Evolutionary conservation across 805 yeast species (phyloP), one percentile per base, ranked within the genome.

Genomic region (Myxozyma lipomycoides): DNA sequence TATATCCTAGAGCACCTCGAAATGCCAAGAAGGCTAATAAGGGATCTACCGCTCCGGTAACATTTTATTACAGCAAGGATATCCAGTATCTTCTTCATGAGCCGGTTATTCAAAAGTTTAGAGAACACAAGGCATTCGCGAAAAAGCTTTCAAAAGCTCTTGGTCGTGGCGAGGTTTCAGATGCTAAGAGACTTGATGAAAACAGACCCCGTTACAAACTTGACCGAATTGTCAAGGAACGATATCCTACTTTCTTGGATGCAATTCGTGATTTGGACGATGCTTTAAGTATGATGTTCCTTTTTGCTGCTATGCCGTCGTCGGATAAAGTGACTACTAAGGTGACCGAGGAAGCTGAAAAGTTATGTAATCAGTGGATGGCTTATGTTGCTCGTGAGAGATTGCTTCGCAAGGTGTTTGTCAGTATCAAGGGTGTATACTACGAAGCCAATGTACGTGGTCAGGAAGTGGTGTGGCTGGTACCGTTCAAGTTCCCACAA

Each of bases 401-500:
- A 63, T 72, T 82, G 32, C 71, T 93, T 60, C 80, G 82, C 61
- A 93, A 91, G 68, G 96, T 89, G 15, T 93, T 93, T 72, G 97
- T 93, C 35, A 85, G 95, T 43, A 91, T 93, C 65, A 93, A 93
- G 70, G 98, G 98, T 73, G 95, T 91, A 17, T 93, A 93, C 70
- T 93, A 91, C 67, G 88, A 89, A 68, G 98, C 96, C 30, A 78
- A 68, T 55, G 81, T 93, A 42, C 82, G 78, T 68, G 98, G 98
- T 60, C 96, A 89, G 69, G 95, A 87, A 60, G 77, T 93, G 41
- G 79, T 91, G 71, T 93, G 98, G 98, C 79, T 93, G 53, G 95
- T 88, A 42, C 98, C 98, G 22, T 93, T 84, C 78, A 93, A 89
- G 70, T 93, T 90, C 74, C 96, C 98, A 18, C 95, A 91, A 69